phyloP scores from a whole-genome alignment of 106 monocot genomes.

The Narthecium ossifragum region DNA sequence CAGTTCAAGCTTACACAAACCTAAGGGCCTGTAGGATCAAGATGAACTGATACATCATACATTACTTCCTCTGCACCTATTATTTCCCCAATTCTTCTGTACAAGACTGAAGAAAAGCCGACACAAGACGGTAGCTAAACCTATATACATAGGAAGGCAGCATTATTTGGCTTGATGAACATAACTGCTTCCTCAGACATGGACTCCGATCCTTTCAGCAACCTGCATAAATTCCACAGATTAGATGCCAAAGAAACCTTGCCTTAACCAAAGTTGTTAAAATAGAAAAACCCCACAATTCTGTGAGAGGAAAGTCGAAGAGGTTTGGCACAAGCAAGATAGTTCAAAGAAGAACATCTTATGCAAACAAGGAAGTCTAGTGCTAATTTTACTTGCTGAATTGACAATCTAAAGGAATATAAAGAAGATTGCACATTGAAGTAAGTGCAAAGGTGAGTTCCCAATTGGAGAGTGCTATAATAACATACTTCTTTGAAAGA shows the following conservation, averaged over 20 bases:
- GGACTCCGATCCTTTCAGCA: slow-evolving; percentile 49
- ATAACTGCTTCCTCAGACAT: slow-evolving; percentile 16
- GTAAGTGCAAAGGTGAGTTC: too few species aligned
- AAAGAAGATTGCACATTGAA: not conserved
- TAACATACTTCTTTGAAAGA: slow-evolving; percentile 78
- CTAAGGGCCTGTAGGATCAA: not conserved
- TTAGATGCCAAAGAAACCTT: not conserved
- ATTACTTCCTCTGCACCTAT: not conserved
- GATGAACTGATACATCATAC: not conserved
- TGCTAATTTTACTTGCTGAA: not conserved
- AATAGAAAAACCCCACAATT: not conserved
- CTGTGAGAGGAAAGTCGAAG: not conserved
- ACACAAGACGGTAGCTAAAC: not conserved
- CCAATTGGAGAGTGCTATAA: not conserved
- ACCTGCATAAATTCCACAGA: slow-evolving; percentile 25
- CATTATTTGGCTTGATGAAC: too few species aligned
- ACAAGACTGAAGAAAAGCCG: not conserved
- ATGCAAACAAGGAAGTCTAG: not conserved
- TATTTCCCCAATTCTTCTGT: not conserved
- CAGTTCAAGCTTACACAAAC: not conserved
- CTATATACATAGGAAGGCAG: not conserved
- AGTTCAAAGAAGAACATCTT: not conserved
- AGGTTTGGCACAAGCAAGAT: not conserved
- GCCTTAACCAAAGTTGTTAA: not conserved
- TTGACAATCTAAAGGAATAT: not conserved